Base-by-base conservation (phyloP, 23 red algal species). In the Gracilaria vermiculophylla region DNA sequence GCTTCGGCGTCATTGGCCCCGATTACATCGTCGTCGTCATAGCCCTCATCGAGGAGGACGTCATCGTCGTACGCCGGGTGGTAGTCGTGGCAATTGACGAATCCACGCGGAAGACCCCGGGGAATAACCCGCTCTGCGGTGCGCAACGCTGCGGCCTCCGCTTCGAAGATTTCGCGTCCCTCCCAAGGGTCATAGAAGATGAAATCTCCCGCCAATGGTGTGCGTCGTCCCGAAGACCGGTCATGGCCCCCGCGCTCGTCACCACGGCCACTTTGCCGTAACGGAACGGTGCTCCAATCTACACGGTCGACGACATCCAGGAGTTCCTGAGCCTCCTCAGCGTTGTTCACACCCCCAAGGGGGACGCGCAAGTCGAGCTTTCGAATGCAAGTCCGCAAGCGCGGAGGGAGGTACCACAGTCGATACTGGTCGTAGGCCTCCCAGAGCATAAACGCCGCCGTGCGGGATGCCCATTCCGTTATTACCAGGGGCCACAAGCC, bases 341-440 rank as follows among this genome's bases (percentile, higher is more conserved):
- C 53, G 35, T 60, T 61, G n/a, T 55, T 27, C 21, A 34, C 77
- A 40, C 77, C 53, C 0, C 23, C 77, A 27, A 81, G 53, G 10
- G 49, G 53, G 53, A 81, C 16, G 21, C 10, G 0, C 5, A 36
- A 20, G 24, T 81, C 49, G 14, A 81, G 52, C 27, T 15, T 24
- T 0, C 77, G 20, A 21, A 81, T 81, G 77, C n/a, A 34, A 53
- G 21, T 13, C 3, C 21, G 34, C 20, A 81, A 33, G 20, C 53
- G 48, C 52, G 35, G 47, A 21, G 47, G 77, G 20, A 81, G 19
- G 31, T 40, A 81, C 1, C 47, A 56, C 49, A 81, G 31, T 57
- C 47, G n/a, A 27, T 54, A 81, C 21, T 33, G 35, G 51, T 81
- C 77, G 25, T 44, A 81, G 27, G 53, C 77, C 20, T 81, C 77